Base-by-base conservation (phyloP, 345 rosid genomes). In the Citrus trifoliata region DNA sequence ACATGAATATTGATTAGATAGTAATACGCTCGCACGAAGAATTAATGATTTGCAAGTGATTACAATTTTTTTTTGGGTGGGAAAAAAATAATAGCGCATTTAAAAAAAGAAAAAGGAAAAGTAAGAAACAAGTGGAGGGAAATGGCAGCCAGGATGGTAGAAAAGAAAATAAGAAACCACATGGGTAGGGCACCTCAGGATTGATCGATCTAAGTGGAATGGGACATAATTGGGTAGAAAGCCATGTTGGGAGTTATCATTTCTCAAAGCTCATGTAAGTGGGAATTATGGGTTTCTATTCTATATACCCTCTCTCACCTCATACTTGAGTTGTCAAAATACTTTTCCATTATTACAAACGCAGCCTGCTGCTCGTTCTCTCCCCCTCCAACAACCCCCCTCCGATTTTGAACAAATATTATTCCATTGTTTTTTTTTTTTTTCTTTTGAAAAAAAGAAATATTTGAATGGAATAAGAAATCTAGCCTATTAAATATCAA, bases 181-280 rank as follows among this genome's bases (percentile, higher is more conserved):
- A 70, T 82, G 84, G 81, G 71, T 60, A 77, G 77, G 83, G 63
- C 70, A 75, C 51, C 37, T 73, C 24, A 28, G 40, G 63, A 37
- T 64, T 35, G 48, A 48, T 51, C 60, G 3, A 24, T 59, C 35
- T 40, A 60, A 73, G 53, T 73, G 67, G 76, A 12, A 32, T 14
- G 40, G 68, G 42, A 19, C 27, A 61, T 60, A 60, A 61, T 73
- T 70, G 64, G 75, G 56, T 56, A 56, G 64, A 72, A 72, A 56
- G 48, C 68, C 78, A 75, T 28, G 78, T 42, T 75, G 68, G 38
- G 61, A 27, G 60, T 60, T 30, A 55, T 38, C 62, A 22, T 58
- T 58, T 56, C 65, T 14, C 76, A 58, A 56, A 10, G 18, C 33
- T 61, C 35, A 13, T 40, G 63, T 30, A 13, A 62, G 70, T 40